These are phyloP conservation scores for Caloboletus inedulis DNA, from an alignment of 1,284 basidiomycete genomes.

Conservation along the genomic window DNA sequence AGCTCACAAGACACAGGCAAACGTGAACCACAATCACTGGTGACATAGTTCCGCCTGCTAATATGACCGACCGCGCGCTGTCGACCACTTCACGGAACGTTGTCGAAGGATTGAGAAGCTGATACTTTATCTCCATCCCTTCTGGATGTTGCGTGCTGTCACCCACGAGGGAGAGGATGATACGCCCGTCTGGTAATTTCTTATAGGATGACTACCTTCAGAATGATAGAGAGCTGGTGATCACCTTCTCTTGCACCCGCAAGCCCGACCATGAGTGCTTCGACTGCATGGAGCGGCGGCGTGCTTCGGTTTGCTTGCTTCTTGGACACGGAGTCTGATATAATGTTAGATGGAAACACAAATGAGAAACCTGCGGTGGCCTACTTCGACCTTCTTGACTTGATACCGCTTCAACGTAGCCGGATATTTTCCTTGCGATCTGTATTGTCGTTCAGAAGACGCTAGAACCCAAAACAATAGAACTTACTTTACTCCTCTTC, in stretches of 20 bases:
- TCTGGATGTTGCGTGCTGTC: constrained; percentile 35
- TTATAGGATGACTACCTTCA: background rate
- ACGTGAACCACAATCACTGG: constrained; percentile 54
- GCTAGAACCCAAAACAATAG: background rate
- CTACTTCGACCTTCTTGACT: constrained; percentile 43
- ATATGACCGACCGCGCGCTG: constrained; percentile 75
- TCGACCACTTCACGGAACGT: constrained; percentile 82
- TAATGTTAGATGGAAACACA: constrained; percentile 1
- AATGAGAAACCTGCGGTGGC: background rate
- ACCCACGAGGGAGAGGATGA: constrained; percentile 49
- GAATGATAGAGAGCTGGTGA: background rate
- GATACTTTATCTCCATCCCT: constrained; percentile 79
- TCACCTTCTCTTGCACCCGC: constrained; percentile 79
- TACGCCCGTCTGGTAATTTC: constrained; percentile 54
- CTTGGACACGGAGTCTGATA: constrained; percentile 28
- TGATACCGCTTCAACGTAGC: constrained; percentile 72
- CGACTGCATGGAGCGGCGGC: constrained; percentile 83
- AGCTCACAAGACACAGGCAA: constrained; percentile 1
- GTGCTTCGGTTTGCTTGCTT: constrained; percentile 42
- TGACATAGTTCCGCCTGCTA: constrained; percentile 98
- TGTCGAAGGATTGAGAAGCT: constrained; percentile 91
- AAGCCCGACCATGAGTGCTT: constrained; percentile 82
- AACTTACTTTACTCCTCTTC: constrained; percentile 76
- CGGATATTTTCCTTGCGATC: constrained; percentile 74
- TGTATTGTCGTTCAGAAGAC: constrained; percentile 26